A percentile compares a stretch with the other conserved stretches of the same genome.
Evolutionary conservation across 2,329 filamentous ascomycete species (phyloP).

Genomic region (Orbilia blumenaviensis): DNA sequence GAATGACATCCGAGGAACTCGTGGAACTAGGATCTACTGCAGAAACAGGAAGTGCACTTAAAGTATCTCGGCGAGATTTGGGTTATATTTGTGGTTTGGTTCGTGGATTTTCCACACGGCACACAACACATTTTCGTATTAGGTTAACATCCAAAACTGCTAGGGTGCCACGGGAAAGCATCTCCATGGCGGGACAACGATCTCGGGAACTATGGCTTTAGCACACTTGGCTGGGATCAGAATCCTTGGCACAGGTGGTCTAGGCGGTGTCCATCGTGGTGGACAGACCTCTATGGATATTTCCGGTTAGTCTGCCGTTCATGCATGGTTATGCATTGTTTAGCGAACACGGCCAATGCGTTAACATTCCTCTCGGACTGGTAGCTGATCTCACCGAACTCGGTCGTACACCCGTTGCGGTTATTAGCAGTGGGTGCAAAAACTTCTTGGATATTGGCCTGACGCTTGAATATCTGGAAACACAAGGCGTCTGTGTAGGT

Average conservation of each 20-base stretch:
- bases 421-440: constrained; percentile 90
- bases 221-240: constrained; percentile 86
- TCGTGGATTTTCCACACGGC: constrained; percentile 58
- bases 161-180: constrained; percentile 61
- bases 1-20: constrained; percentile 76
- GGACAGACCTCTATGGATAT: constrained; percentile 88
- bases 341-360: too few relatives aligned
- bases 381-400: constrained; percentile 87
- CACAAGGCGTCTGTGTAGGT: constrained; percentile 76
- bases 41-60: constrained; percentile 73
- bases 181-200: constrained; percentile 88
- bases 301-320: constrained; percentile 71
- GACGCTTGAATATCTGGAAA: constrained; percentile 81
- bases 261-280: constrained; percentile 91
- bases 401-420: constrained; percentile 85
- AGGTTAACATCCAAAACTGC: too few relatives aligned
- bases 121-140: too few relatives aligned
- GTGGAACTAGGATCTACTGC: constrained; percentile 73
- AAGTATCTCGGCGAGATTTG: constrained; percentile 87
- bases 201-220: constrained; percentile 90
- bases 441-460: constrained; percentile 91
- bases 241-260: constrained; percentile 91
- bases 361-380: too few relatives aligned
- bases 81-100: constrained; percentile 82
- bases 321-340: too few relatives aligned